Evolutionary conservation across 2,329 filamentous ascomycete genomes (phyloP), one percentile per base, ranked within the genome.

Genomic region (Stenocarpella maydis): DNA sequence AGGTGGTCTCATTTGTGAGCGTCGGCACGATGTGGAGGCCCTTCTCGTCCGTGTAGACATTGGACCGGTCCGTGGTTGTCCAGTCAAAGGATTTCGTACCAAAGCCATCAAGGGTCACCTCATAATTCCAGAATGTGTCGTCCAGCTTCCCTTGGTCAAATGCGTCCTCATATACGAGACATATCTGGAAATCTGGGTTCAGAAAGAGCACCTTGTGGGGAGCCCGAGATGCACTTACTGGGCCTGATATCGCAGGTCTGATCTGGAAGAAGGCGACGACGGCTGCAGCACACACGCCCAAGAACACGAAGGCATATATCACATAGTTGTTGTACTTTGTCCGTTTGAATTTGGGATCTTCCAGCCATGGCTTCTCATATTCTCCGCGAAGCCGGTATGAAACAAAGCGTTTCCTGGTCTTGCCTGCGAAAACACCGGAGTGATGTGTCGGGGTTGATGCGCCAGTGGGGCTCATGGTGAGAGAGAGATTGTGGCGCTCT

Each of bases 11-110:
- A 34, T 79, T 80, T 17, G 84, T 86, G 21, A 87, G 76, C 0
- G 85, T 87, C 9, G 85, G 85, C n/a, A 85, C 82, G 63, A 88
- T 87, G 75, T 86, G 85, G 49, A 87, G 79, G n/a, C 84, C 85
- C 31, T 82, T 76, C 0, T 73, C 76, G 73, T 86, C 83, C 43
- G 82, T 78, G 74, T 83, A 87, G 17, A 82, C 77, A 75, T 88
- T 88, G 65, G 74, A 75, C 0, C 77, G 71, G 71, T 86, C 84
- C 4, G 76, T 78, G 7, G 85, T 87, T 0, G 85, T 86, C 85
- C 84, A 86, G 78, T 87, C 85, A 73, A 87, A 87, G 43, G 82
- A 79, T 19, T 83, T 83, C n/a, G 80, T 83, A 60, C 84, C 82
- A 72, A 80, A 84, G 12, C 79, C 83, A 66, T 80, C 77, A n/a